Conservation (phyloP, 306 rosid genomes). For the Quercus parvula region DNA sequence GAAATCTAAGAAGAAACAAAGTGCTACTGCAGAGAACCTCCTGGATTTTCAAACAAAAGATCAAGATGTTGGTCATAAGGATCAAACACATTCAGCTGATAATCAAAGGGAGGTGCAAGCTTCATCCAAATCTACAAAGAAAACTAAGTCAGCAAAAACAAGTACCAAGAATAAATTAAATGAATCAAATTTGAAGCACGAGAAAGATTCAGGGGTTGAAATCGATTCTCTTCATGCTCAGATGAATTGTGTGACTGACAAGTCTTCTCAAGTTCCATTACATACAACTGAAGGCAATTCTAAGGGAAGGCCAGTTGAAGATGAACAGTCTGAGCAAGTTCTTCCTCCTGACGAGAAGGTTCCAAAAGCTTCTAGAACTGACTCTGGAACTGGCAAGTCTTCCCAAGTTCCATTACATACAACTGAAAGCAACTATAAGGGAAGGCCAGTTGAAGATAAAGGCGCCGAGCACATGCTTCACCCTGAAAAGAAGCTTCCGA, state of each 20-base stretch:
- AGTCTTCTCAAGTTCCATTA: constrained; percentile 9
- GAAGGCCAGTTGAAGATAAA: constrained; percentile 2
- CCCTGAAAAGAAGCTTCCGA: constrained; percentile 31
- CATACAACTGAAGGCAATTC: constrained; percentile 1
- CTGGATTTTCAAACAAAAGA: constrained; percentile 34
- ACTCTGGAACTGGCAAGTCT: background rate
- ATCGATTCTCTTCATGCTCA: constrained; percentile 17
- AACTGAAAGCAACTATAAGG: constrained; percentile 9
- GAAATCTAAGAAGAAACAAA: constrained; percentile 47
- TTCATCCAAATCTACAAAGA: constrained; percentile 13
- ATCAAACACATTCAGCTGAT: constrained; percentile 22
- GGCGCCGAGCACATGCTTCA: constrained; percentile 18
- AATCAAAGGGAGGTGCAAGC: constrained; percentile 4
- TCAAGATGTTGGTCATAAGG: constrained; percentile 20
- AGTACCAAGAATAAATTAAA: constrained; percentile 20
- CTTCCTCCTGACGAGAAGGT: too few species aligned
- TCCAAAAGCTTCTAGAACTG: too few species aligned
- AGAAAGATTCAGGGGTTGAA: constrained; percentile 6
- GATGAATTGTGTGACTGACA: constrained; percentile 9
- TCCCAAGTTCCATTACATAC: constrained; percentile 1
- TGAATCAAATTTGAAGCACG: constrained; percentile 8
- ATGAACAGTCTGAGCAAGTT: constrained; percentile 1
- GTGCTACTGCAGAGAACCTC: constrained; percentile 26
- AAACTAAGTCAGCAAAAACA: constrained; percentile 13
- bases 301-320: constrained; percentile 14